A percentile compares a stretch with the other conserved stretches of the same genome.
Evolutionary conservation across 1,284 basidiomycete genomes (phyloP).

Genomic region (Leccinum insolens): DNA sequence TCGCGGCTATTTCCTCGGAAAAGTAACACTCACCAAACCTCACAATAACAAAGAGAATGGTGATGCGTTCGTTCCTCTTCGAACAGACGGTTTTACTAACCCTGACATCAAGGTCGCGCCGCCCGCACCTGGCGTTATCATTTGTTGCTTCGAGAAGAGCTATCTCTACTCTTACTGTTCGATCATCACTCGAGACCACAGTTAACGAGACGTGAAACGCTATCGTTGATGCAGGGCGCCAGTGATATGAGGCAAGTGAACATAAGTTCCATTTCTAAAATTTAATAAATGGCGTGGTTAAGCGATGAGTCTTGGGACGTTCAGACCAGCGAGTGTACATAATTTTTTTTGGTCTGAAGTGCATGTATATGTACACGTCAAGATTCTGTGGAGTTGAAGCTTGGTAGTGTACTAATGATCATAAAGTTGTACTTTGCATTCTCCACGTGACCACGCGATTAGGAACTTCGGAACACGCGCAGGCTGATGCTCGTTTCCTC

Average conservation of each 20-base stretch:
- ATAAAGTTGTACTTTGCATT: no score
- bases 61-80: conserved; percentile 85
- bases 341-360: no score
- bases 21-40: conserved; percentile 49
- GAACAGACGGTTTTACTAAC: conserved; percentile 65
- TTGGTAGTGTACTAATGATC: no score
- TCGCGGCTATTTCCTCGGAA: conserved; percentile 90
- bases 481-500: no score
- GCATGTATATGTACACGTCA: no score
- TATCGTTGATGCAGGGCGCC: no score
- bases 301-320: not conserved
- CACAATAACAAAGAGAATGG: conserved; percentile 44
- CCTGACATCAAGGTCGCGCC: conserved; percentile 73
- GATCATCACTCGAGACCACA: no score
- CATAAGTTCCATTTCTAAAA: not conserved
- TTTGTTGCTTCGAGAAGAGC: conserved; percentile 54
- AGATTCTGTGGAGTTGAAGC: not conserved
- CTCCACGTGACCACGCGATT: conserved; percentile 15
- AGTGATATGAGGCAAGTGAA: not conserved
- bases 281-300: not conserved
- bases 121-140: conserved; percentile 85
- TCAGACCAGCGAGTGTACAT: no score
- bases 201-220: no score
- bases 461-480: no score
- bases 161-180: conserved; percentile 38